A percentile compares a stretch with the other conserved stretches of the same genome.
phyloP scores from a whole-genome alignment of 2,329 filamentous ascomycete genomes.

The Dactylellina leptospora region DNA sequence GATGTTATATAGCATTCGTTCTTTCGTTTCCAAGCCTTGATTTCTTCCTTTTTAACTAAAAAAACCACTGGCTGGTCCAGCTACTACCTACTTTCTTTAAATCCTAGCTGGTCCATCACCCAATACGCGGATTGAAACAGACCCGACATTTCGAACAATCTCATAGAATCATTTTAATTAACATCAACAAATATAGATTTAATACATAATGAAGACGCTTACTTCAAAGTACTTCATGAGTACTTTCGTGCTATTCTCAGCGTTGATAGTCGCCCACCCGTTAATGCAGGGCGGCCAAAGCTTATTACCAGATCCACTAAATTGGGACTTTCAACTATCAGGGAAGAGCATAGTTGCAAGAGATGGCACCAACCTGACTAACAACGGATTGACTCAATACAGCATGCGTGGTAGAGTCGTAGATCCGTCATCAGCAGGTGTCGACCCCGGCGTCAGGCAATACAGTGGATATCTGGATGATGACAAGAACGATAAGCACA shows the following conservation, averaged over 20 bases:
- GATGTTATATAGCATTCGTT: too few species aligned
- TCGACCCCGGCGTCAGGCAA: conserved; percentile 90
- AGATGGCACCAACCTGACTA: conserved; percentile 80
- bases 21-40: too few species aligned
- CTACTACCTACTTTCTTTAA: too few species aligned
- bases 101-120: too few species aligned
- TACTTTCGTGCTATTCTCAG: conserved; percentile 53
- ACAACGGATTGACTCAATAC: conserved; percentile 84
- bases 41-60: too few species aligned
- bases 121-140: too few species aligned
- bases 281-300: neutral
- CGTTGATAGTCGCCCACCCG: conserved; percentile 34
- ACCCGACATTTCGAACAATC: too few species aligned
- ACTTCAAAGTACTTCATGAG: conserved; percentile 54
- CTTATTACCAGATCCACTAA: conserved; percentile 60
- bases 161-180: too few species aligned
- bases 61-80: too few species aligned
- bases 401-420: conserved; percentile 84
- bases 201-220: too few species aligned
- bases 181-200: too few species aligned
- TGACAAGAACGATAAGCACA: conserved; percentile 88
- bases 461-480: conserved; percentile 98
- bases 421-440: conserved; percentile 76
- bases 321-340: conserved; percentile 91
- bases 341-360: conserved; percentile 77